Conservation (phyloP, 768 basidiomycete species). For the Coprinopsis cinerea region DNA sequence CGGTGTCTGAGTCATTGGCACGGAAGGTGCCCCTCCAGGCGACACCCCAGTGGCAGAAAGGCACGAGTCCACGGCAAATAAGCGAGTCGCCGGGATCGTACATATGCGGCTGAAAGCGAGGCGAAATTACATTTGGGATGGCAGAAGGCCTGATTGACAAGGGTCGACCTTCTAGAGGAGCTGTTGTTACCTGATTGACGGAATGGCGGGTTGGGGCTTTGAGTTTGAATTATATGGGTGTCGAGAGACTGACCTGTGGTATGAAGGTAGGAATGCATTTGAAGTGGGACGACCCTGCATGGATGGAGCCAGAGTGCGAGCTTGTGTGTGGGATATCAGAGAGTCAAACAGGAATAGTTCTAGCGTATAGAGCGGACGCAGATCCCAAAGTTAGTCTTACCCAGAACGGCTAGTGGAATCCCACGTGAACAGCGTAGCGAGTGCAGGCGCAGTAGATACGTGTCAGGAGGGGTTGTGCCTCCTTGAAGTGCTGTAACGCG, state of each 20-base stretch:
- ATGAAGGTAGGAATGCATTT: neutral
- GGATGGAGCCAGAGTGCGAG: neutral
- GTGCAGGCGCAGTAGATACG: neutral
- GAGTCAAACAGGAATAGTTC: neutral
- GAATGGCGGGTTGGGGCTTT: neutral
- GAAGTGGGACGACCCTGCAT: neutral
- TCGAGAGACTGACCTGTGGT: neutral
- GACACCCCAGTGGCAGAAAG: neutral
- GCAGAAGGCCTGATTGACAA: neutral
- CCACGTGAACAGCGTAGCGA: neutral
- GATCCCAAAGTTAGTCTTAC: neutral
- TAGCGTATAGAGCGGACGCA: neutral
- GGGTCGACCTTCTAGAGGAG: neutral
- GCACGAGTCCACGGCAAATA: conserved; percentile 5
- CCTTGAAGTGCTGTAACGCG: neutral
- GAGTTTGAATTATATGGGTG: neutral
- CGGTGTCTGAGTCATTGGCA: conserved; percentile 1
- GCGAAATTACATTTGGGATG: neutral
- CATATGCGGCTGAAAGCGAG: neutral
- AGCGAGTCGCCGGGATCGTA: neutral
- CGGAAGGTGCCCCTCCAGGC: neutral
- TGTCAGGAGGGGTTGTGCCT: neutral
- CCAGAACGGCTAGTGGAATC: neutral
- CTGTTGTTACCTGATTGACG: neutral
- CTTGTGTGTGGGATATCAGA: neutral